Evolutionary conservation across 148 eudicot species (phyloP).

Genomic region (Camellia japonica): DNA sequence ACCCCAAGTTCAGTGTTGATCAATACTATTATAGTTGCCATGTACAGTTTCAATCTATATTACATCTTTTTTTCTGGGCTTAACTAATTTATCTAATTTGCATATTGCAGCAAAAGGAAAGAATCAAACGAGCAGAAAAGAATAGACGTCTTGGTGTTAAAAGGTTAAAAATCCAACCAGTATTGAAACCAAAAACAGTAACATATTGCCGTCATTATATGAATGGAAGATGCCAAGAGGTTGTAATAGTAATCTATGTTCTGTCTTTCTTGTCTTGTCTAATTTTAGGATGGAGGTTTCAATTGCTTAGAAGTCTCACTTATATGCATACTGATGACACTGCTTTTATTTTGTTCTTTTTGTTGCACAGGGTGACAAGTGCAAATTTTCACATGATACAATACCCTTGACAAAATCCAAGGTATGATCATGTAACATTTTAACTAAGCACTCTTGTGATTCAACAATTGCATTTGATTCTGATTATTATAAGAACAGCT

Average conservation of each 20-base stretch:
- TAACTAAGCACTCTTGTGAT: neutral
- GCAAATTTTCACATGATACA: constrained; percentile 92
- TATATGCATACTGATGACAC: constrained; percentile 8
- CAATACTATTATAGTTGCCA: neutral
- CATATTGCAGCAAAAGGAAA: constrained; percentile 56
- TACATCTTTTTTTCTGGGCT: neutral
- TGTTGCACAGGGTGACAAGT: constrained; percentile 72
- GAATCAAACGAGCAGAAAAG: constrained; percentile 74
- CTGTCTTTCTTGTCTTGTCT: neutral
- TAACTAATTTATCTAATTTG: constrained; percentile 11
- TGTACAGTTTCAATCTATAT: neutral
- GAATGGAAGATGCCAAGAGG: constrained; percentile 95
- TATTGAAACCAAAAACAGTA: constrained; percentile 62
- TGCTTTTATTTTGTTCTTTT: constrained; percentile 10
- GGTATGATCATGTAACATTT: constrained; percentile 34
- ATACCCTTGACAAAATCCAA: constrained; percentile 83
- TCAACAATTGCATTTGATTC: neutral
- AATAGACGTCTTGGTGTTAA: constrained; percentile 77
- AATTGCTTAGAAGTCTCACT: constrained; percentile 15
- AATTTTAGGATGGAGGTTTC: constrained; percentile 7
- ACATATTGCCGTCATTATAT: constrained; percentile 79
- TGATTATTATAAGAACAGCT: no score
- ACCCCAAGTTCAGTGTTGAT: neutral
- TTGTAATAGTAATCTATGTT: constrained; percentile 18
- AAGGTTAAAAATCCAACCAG: constrained; percentile 64